Percentiles rank a stretch among this genome's conserved stretches.
phyloP scores from a whole-genome alignment of 768 basidiomycete species.

The Tulasnella sp. region DNA sequence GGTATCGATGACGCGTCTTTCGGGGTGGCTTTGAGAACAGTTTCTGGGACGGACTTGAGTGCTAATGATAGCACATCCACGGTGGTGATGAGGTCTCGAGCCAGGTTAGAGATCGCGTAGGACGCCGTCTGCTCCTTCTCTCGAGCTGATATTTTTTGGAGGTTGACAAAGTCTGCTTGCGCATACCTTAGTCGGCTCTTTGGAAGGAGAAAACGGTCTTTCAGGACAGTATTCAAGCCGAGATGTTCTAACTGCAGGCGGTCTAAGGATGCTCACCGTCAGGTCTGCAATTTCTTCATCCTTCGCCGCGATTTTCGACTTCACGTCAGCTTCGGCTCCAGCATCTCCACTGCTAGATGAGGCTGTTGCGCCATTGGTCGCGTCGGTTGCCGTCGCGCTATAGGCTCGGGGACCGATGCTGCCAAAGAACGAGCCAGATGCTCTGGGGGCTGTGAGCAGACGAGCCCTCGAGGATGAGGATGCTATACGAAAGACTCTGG shows the following conservation, averaged over 20 bases:
- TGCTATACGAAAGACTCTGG: constrained; percentile 1
- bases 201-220: constrained; percentile 12
- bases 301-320: constrained; percentile 62
- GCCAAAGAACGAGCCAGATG: neutral
- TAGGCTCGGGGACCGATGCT: neutral
- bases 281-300: constrained; percentile 74
- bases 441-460: neutral
- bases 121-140: constrained; percentile 90
- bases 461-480: constrained; percentile 3
- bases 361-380: neutral
- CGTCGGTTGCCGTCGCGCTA: constrained; percentile 8
- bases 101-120: constrained; percentile 88
- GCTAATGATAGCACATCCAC: constrained; percentile 84
- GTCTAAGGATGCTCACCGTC: constrained; percentile 45
- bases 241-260: neutral
- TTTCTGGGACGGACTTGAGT: constrained; percentile 49
- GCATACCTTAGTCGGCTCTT: constrained; percentile 78
- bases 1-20: neutral
- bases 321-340: neutral
- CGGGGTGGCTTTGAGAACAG: constrained; percentile 10
- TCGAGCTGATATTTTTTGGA: constrained; percentile 80
- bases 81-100: constrained; percentile 75
- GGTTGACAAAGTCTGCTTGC: constrained; percentile 91
- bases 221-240: neutral
- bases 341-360: neutral